These are phyloP conservation scores for Pecoramyces ruminantium DNA, from an alignment of 192 early-diverging fungal species.

Conservation along the genomic window DNA sequence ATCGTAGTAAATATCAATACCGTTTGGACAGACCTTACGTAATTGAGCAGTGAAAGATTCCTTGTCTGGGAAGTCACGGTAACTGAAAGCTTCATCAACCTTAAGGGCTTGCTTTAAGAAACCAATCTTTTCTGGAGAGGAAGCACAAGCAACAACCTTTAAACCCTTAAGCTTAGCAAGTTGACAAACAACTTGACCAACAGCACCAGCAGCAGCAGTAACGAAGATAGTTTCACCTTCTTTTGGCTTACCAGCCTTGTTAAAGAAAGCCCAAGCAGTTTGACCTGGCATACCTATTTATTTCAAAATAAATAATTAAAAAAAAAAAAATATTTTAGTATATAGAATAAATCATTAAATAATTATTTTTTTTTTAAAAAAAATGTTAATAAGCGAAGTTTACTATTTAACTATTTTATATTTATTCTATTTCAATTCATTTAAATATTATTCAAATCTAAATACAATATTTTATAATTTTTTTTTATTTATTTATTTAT, in stretches of 20 bases:
- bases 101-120: slow-evolving; percentile 20
- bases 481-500: no score
- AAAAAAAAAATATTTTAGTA: no score
- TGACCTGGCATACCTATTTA: slow-evolving; percentile 54
- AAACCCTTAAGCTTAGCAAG: slow-evolving; percentile 58
- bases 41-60: slow-evolving; percentile 20
- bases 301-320: no score
- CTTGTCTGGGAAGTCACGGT: not conserved
- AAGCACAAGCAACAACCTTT: slow-evolving; percentile 62
- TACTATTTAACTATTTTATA: no score
- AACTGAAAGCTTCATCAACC: not conserved
- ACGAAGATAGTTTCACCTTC: slow-evolving; percentile 69
- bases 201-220: slow-evolving; percentile 64
- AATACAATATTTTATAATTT: no score
- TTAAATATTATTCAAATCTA: no score
- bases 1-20: slow-evolving; percentile 80
- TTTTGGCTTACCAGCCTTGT: slow-evolving; percentile 50
- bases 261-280: slow-evolving; percentile 41
- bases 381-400: no score
- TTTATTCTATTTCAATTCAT: no score
- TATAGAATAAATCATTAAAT: no score
- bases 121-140: slow-evolving; percentile 65
- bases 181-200: slow-evolving; percentile 66
- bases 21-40: slow-evolving; percentile 43
- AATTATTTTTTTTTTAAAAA: no score